Percentiles rank a stretch among this genome's conserved stretches.
phyloP scores from a whole-genome alignment of 495 filamentous ascomycete species.

The Elasticomyces elasticus region DNA sequence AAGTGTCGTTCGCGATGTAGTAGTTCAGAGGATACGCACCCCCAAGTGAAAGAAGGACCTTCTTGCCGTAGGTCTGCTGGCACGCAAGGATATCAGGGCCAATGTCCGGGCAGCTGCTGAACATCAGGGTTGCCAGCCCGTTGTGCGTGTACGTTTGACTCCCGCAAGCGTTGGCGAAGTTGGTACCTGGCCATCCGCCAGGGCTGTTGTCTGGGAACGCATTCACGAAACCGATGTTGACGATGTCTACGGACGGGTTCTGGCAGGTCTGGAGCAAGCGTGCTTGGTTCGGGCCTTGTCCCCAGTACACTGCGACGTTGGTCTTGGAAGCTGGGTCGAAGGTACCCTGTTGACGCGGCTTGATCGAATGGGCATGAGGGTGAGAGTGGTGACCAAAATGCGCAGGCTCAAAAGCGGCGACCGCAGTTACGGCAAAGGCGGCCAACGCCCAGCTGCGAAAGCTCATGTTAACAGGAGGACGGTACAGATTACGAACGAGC shows the following conservation, averaged over 20 bases:
- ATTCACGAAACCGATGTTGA: conserved; percentile 58
- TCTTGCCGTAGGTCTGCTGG: conserved; percentile 31
- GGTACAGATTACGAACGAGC: no score
- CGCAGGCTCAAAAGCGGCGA: no score
- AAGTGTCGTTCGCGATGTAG: conserved; percentile 28
- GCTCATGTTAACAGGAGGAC: no score
- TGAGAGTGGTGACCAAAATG: no score
- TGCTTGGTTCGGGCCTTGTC: conserved; percentile 38
- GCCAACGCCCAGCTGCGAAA: no score
- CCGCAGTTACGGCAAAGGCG: no score
- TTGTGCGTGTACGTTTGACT: conserved; percentile 28
- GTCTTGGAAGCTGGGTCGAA: conserved; percentile 26
- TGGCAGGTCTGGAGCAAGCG: conserved; percentile 48
- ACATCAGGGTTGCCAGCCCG: conserved; percentile 23
- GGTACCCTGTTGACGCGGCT: no score
- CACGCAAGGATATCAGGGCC: conserved; percentile 29
- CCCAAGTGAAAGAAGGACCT: conserved; percentile 33
- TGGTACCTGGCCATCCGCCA: conserved; percentile 48
- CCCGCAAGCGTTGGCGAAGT: conserved; percentile 60
- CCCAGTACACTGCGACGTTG: conserved; percentile 49
- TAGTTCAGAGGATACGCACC: conserved; percentile 28
- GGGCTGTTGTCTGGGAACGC: conserved; percentile 47
- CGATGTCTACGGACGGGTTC: conserved; percentile 52
- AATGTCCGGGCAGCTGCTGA: conserved; percentile 30
- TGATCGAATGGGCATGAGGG: no score